Evolutionary conservation across 2,329 filamentous ascomycete genomes (phyloP).

Genomic region (Sphaerulina vaccinii): DNA sequence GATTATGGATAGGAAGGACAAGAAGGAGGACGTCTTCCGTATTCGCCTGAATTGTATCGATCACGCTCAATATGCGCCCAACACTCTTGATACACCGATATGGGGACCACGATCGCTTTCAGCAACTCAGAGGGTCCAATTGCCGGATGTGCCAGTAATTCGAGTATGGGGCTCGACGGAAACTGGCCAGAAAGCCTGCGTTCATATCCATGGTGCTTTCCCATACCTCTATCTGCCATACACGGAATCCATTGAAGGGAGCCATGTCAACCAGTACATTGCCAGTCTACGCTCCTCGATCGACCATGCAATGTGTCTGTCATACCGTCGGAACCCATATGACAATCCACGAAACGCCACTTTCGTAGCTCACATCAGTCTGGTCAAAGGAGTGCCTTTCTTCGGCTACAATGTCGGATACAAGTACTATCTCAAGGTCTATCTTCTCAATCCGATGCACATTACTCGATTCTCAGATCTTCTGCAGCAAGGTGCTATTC

Average conservation of each 20-base stretch:
- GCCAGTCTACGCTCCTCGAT: slow-evolving; percentile 79
- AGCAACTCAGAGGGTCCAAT: slow-evolving; percentile 57
- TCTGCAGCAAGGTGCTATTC: slow-evolving; percentile 80
- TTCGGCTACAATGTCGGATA: slow-evolving; percentile 96
- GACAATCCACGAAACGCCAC: slow-evolving; percentile 59
- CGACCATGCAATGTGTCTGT: slow-evolving; percentile 82
- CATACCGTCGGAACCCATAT: slow-evolving; percentile 74
- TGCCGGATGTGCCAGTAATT: slow-evolving; percentile 78
- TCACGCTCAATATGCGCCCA: slow-evolving; percentile 80
- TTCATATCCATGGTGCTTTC: slow-evolving; percentile 91
- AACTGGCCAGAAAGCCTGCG: slow-evolving; percentile 92
- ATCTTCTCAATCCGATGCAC: slow-evolving; percentile 81
- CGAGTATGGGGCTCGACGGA: slow-evolving; percentile 90
- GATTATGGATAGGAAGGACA: slow-evolving; percentile 32
- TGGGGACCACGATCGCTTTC: slow-evolving; percentile 54
- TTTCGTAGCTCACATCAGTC: slow-evolving; percentile 85
- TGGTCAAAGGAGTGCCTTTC: slow-evolving; percentile 92
- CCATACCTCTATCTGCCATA: slow-evolving; percentile 80
- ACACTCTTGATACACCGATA: slow-evolving; percentile 76
- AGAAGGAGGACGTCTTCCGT: slow-evolving; percentile 58
- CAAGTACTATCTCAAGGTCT: slow-evolving; percentile 87
- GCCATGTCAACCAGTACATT: slow-evolving; percentile 70
- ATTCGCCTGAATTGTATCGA: slow-evolving; percentile 95
- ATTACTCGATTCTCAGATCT: slow-evolving; percentile 88
- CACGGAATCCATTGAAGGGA: slow-evolving; percentile 28